Evolutionary conservation across 2,329 filamentous ascomycete species (phyloP), one percentile per base, ranked within the genome.

Genomic region (Phoma sp.): DNA sequence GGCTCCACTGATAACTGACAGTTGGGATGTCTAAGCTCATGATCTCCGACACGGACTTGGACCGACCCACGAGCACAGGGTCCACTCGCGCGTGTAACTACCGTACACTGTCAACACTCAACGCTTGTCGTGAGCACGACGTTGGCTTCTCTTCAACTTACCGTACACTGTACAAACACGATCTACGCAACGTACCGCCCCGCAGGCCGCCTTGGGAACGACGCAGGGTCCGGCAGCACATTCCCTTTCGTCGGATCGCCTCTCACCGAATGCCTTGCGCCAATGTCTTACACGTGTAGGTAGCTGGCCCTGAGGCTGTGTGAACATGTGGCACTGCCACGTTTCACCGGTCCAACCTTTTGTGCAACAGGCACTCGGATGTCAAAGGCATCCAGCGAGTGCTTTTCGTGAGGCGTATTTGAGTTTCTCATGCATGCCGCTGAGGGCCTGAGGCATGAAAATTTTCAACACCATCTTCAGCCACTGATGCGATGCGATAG

Each of bases 1-100:
- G 47, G 52, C 46, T 47, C 52, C 52, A 55, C 52, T 55, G 52
- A 55, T 55, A 55, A 50, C 32, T 51, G 30, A 49, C 41, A 46
- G 36, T 55, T 49, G 46, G 51, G 29, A 18, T 27, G 52, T 47
- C 46, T 47, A 24, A 46, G 46, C 52, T 50, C n/a, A 24, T 22
- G 46, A 50, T 50, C 52, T 42, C 37, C 52, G 22, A 41, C 45
- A 40, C 46, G 40, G 52, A 49, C 45, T 33, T 22, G 37, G 9
- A 29, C 24, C 47, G 43, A 43, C 44, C 41, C 52, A 55, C 46
- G 46, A 45, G 44, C 4, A 41, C 29, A 36, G 46, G 46, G 24
- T 45, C 46, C 32, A 36, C 30, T 41, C 52, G 41, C 52, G 46
- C 52, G 46, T 55, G 35, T 30, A 46, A 42, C 46, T 50, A 50